Evolutionary conservation across 164 flowering plant genomes (phyloP).

Genomic region (Tetracentron sinense): DNA sequence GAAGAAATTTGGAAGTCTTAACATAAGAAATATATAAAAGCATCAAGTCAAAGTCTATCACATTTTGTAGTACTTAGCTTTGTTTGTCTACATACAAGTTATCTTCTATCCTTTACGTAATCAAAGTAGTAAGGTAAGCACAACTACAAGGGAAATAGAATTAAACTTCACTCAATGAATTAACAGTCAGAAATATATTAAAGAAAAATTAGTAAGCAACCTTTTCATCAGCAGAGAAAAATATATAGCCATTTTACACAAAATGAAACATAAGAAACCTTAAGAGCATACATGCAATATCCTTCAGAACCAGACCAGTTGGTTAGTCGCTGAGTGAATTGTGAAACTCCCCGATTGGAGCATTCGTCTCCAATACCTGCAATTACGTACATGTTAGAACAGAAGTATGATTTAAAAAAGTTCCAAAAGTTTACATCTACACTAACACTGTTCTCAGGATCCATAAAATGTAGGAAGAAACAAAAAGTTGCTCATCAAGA

Average conservation of each 20-base stretch:
- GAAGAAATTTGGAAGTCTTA: neutral
- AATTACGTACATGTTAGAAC: constrained; percentile 11
- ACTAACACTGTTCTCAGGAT: neutral
- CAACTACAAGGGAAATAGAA: neutral
- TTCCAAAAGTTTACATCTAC: neutral
- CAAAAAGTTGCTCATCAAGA: neutral
- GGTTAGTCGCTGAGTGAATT: constrained; percentile 53
- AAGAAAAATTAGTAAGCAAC: neutral
- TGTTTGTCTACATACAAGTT: neutral
- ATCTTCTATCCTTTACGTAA: neutral
- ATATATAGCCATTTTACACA: neutral
- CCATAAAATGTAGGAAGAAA: neutral
- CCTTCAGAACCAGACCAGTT: constrained; percentile 64
- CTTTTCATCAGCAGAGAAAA: neutral
- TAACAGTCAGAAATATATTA: neutral
- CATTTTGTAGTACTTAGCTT: neutral
- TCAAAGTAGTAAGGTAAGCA: neutral
- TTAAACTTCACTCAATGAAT: neutral
- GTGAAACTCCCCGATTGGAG: constrained; percentile 46
- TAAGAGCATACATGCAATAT: constrained; percentile 61
- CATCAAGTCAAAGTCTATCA: neutral
- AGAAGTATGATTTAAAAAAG: neutral
- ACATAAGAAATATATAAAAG: neutral
- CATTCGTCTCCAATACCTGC: constrained; percentile 85
- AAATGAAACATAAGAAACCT: neutral